These are phyloP conservation scores for Butyriboletus loyo DNA, from an alignment of 768 basidiomycete genomes.

Conservation along the genomic window DNA sequence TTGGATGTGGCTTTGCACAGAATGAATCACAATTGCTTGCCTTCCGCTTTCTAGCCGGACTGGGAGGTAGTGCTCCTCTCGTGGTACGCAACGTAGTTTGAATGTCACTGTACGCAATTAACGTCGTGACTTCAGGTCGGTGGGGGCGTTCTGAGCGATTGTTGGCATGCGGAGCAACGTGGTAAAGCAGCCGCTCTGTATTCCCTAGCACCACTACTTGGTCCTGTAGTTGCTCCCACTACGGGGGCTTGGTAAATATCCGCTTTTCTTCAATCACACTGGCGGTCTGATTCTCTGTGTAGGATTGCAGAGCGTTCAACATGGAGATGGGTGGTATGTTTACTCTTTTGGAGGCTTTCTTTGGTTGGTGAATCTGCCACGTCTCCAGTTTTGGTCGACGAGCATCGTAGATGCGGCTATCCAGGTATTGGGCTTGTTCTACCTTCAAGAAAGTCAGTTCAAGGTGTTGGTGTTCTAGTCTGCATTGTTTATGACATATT, in stretches of 20 bases:
- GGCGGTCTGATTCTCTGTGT: constrained; percentile 2
- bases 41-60: constrained; percentile 66
- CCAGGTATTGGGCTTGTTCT: constrained; percentile 54
- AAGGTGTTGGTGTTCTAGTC: not conserved
- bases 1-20: constrained; percentile 61
- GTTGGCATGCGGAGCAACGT: constrained; percentile 59
- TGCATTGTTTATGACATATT: constrained; percentile 14
- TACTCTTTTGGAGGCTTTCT: not conserved
- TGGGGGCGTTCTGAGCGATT: constrained; percentile 63
- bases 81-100: constrained; percentile 29
- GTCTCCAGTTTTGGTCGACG: constrained; percentile 60
- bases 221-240: constrained; percentile 61
- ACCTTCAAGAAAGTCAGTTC: constrained; percentile 59
- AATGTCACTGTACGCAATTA: not conserved
- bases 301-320: constrained; percentile 57
- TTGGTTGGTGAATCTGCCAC: not conserved
- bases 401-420: constrained; percentile 53
- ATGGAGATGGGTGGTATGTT: constrained; percentile 69
- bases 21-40: constrained; percentile 56
- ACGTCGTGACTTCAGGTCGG: constrained; percentile 41
- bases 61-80: constrained; percentile 72
- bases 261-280: not conserved
- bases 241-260: constrained; percentile 53
- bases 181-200: constrained; percentile 64
- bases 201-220: constrained; percentile 62